Percentiles rank a stretch among this genome's conserved stretches.
Conservation (phyloP, 1,284 basidiomycete species). For the Wallemia hederae region DNA sequence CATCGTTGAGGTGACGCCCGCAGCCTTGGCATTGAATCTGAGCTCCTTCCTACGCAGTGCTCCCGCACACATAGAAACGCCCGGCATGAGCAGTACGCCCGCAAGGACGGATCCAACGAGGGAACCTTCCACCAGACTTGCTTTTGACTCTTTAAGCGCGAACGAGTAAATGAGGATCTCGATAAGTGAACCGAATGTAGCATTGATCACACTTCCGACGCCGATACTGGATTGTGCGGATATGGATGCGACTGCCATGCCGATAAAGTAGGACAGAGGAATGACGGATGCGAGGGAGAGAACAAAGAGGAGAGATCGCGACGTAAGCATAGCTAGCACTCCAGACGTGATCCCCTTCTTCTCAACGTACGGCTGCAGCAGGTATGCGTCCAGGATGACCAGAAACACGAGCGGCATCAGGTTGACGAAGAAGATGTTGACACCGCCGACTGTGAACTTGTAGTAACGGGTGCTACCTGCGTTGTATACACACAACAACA, state of each 20-base stretch:
- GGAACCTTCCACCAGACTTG: constrained; percentile 80
- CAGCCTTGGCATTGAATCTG: constrained; percentile 90
- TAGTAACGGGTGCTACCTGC: constrained; percentile 79
- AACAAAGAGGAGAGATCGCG: constrained; percentile 53
- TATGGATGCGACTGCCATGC: constrained; percentile 97
- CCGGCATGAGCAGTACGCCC: constrained; percentile 89
- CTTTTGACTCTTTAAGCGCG: constrained; percentile 64
- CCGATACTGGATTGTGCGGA: constrained; percentile 93
- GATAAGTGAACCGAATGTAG: constrained; percentile 91
- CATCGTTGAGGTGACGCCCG: constrained; percentile 97
- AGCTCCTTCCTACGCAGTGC: constrained; percentile 79
- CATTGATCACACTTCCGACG: constrained; percentile 99
- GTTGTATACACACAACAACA: constrained; percentile 79
- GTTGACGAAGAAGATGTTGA: constrained; percentile 96
- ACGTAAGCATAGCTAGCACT: constrained; percentile 38
- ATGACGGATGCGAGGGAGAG: constrained; percentile 73
- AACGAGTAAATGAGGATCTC: constrained; percentile 85
- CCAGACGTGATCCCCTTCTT: constrained; percentile 20
- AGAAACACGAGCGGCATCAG: constrained; percentile 79
- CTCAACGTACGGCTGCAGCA: constrained; percentile 45
- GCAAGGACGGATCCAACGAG: constrained; percentile 84
- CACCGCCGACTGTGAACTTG: constrained; percentile 96
- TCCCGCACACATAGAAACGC: constrained; percentile 83
- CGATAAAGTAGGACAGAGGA: constrained; percentile 93
- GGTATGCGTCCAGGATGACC: constrained; percentile 71